Evolutionary conservation across 108 stramenopile genomes (phyloP).

Genomic region (Nannochloropsis salina): DNA sequence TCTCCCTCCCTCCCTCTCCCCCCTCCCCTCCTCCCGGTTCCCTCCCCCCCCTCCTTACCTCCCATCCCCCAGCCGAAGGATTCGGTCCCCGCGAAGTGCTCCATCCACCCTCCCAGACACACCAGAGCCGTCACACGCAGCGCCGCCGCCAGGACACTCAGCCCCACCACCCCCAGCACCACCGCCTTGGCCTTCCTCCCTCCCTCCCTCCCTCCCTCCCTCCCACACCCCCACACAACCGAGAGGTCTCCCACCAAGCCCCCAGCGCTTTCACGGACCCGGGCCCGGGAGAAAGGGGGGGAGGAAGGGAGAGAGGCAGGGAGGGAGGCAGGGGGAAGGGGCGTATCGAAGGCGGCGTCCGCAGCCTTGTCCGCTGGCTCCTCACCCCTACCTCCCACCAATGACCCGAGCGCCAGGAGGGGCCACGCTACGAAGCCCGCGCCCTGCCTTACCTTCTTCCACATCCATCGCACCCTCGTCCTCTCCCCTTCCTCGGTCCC

Average conservation of each 20-base stretch:
- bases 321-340: neutral
- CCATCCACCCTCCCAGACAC: neutral
- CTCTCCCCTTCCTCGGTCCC: neutral
- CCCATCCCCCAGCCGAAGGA: neutral
- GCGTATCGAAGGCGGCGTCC: neutral
- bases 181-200: conserved; percentile 10
- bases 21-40: neutral
- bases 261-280: neutral
- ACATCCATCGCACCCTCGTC: neutral
- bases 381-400: neutral
- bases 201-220: neutral
- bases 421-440: neutral
- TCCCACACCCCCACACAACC: neutral
- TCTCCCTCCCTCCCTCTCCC: too few relatives aligned
- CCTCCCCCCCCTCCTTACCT: neutral
- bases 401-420: neutral
- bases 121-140: neutral
- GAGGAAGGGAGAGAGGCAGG: neutral
- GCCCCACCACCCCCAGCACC: neutral
- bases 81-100: neutral
- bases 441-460: neutral
- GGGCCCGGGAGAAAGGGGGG: neutral
- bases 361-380: neutral
- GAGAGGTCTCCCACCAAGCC: neutral
- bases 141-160: neutral